Evolutionary conservation across 2,329 filamentous ascomycete genomes (phyloP), one percentile per base, ranked within the genome.

Genomic region (Curvularia verruculosa): DNA sequence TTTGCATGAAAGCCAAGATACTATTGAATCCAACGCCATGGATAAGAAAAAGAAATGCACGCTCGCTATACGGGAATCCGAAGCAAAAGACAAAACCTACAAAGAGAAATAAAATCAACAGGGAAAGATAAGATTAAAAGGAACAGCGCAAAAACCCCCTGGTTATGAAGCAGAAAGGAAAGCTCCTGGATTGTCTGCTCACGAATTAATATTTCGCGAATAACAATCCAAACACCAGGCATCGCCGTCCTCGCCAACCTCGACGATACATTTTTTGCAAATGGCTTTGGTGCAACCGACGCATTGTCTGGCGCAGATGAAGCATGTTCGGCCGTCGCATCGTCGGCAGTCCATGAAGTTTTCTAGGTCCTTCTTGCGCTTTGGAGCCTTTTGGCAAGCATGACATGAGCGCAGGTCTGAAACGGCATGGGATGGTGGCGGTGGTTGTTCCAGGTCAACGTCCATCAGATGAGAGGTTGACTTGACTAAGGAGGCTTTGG

Each of bases 201-300:
- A 68, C 9, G 60, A 60, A 24, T 66, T 73, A 21, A 70, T 60
- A 9, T 61, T 61, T 15, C 63, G 58, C 13, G 65, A 61, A 49
- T 72, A 77, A 62, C 88, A 90, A 1, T 86, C 86, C 46, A 89
- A 74, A 66, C 88, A 91, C 56, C 86, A 83, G 5, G 89, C 83
- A 46, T 90, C 87, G 24, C 88, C 88, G 51, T 89, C 83, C 19
- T 77, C 67, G 0, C 87, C 87, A 23, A 80, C 81, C 70, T 91
- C 88, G 3, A 89, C 82, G 69, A 87, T 90, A 74, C 88, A 91
- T 18, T 82, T 81, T 68, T 87, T 89, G 70, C 88, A 91, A 2
- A 90, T 79, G 64, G 84, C 82, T 31, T 80, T 76, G 8, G 79
- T 77, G 37, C 77, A 77, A 15, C 58, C 66, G 12, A 82, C 77